A percentile compares a stretch with the other conserved stretches of the same genome.
These are phyloP conservation scores for Phytophthora sansomeana DNA, from an alignment of 352 stramenopile genomes.

Conservation along the genomic window DNA sequence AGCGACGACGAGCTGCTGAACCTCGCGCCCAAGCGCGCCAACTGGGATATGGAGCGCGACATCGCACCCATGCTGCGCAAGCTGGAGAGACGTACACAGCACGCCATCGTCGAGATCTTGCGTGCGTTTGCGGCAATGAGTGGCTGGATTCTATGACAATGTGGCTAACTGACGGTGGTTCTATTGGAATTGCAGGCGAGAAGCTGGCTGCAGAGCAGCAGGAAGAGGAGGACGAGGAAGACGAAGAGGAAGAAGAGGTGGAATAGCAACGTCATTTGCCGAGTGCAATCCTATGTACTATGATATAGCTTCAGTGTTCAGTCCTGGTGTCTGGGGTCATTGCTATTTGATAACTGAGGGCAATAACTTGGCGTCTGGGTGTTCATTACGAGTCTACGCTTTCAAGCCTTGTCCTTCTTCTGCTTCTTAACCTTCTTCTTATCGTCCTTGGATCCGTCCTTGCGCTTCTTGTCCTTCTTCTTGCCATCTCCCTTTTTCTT, in stretches of 20 bases:
- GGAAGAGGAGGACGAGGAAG: conserved; percentile 50
- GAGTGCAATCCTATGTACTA: conserved; percentile 35
- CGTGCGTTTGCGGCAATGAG: conserved; percentile 51
- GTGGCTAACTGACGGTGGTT: neutral
- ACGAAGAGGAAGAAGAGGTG: conserved; percentile 22
- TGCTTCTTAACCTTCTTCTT: conserved; percentile 66
- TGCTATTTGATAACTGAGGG: neutral
- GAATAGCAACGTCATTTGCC: conserved; percentile 9
- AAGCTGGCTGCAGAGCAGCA: conserved; percentile 82
- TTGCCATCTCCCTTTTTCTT: conserved; percentile 74
- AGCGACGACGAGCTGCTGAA: conserved; percentile 75
- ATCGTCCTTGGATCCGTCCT: conserved; percentile 69
- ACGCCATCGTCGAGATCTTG: conserved; percentile 88
- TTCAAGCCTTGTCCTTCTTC: conserved; percentile 52
- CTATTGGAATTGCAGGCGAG: conserved; percentile 54
- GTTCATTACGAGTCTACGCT: conserved; percentile 4
- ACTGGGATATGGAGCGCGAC: conserved; percentile 90
- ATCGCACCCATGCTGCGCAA: conserved; percentile 90
- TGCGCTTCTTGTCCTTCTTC: conserved; percentile 79
- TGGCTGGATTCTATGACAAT: neutral
- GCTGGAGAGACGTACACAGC: conserved; percentile 85
- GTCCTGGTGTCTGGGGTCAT: neutral
- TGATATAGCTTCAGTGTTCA: conserved; percentile 24
- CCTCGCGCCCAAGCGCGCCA: conserved; percentile 83
- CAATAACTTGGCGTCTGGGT: conserved; percentile 7